Conservation (phyloP, 2,329 filamentous ascomycete genomes). For the Sodiomyces alkalinus region DNA sequence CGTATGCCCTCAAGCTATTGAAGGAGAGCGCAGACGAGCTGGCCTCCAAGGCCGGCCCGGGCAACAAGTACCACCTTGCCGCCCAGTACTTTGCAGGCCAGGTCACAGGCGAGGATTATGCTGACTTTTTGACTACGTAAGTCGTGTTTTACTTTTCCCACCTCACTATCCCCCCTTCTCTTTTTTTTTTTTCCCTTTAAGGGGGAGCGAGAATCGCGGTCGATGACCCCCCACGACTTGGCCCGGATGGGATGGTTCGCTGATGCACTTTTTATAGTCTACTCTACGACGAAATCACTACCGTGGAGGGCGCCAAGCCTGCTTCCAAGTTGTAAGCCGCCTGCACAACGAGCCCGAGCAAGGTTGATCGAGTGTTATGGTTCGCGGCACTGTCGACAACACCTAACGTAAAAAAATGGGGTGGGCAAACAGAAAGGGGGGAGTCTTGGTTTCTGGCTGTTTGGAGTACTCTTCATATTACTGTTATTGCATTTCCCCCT, state of each 20-base stretch:
- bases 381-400: no score
- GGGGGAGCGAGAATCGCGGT: constrained; percentile 2
- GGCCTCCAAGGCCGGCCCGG: constrained; percentile 58
- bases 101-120: constrained; percentile 94
- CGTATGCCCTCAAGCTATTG: constrained; percentile 72
- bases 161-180: background rate
- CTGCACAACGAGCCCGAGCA: no score
- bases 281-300: constrained; percentile 78
- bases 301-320: constrained; percentile 43
- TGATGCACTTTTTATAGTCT: constrained; percentile 40
- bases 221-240: no score
- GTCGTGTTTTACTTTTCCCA: constrained; percentile 15
- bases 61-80: constrained; percentile 83
- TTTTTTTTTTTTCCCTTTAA: background rate
- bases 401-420: no score
- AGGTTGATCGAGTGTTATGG: no score
- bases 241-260: no score
- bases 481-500: no score
- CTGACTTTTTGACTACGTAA: constrained; percentile 82
- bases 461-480: no score
- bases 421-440: no score
- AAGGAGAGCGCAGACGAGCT: constrained; percentile 73
- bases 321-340: constrained; percentile 55
- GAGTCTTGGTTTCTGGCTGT: no score
- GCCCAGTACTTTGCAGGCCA: constrained; percentile 86